Base-by-base conservation (phyloP, 495 filamentous ascomycete genomes). In the Daldinia concentrica region DNA sequence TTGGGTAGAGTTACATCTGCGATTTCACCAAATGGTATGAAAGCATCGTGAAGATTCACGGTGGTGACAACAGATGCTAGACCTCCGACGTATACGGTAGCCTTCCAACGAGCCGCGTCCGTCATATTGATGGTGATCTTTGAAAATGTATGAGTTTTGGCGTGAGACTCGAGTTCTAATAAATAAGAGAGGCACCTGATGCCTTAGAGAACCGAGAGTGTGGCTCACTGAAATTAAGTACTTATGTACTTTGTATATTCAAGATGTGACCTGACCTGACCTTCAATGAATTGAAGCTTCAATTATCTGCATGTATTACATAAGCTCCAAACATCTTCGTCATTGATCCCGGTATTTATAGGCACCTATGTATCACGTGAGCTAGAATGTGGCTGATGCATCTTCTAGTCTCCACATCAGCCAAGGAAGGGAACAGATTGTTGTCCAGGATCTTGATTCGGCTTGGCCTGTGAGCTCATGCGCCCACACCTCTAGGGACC, bases 11-110 rank as follows among this genome's bases (percentile, higher is more conserved):
- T 90, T 65, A 99, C 89, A 74, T 97, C 93, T 58, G 90, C 88
- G 66, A 99, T 92, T 75, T 97, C 93, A 70, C 95, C 95, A 75
- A 99, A 99, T 0, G 96, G 96, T 30, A 98, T 85, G 83, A 99
- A 99, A 37, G 94, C 93, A 73, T 94, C 92, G 51, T 94, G 90
- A 51, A 99, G 85, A 45, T 89, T 91, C 32, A 87, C 83, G 24
- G 85, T 78, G 12, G 90, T 94, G 51, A 97, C 93, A 26, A 89
- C 84, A 64, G 90, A 89, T 69, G 95, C 91, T 26, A 99, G 88
- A 43, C 94, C 94, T 74, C 95, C 94, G 59, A 98, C 90, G 75
- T 95, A 96, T 68, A 99, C 83, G 32, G 95, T 99, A 17, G 90
- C 85, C 79, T 97, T 97, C 75, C 96, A 87, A 58, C 95, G 91